These are phyloP conservation scores for Teunomyces cretensis DNA, from an alignment of 805 yeast genomes.

Conservation along the genomic window DNA sequence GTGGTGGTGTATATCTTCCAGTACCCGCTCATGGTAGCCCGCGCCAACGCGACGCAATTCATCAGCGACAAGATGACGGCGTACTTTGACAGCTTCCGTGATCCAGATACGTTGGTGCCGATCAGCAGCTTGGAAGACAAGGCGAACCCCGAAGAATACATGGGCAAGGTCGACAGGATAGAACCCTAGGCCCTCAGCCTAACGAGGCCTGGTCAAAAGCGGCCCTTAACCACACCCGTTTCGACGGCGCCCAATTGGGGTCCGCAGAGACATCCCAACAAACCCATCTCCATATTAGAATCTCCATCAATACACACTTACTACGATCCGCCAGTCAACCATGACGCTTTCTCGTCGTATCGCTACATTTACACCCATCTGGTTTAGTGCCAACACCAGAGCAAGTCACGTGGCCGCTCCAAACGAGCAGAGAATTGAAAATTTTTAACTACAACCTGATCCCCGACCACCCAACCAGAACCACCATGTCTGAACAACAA, in stretches of 20 bases:
- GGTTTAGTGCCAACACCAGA: not conserved
- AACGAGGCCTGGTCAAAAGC: too few relatives aligned
- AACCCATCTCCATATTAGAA: too few relatives aligned
- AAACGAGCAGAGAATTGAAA: conserved; percentile 5
- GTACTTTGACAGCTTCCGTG: not conserved
- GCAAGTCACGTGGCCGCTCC: not conserved
- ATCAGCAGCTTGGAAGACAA: not conserved
- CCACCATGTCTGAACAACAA: conserved; percentile 25
- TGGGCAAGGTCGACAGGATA: not conserved
- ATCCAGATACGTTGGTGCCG: not conserved
- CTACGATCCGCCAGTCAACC: too few relatives aligned
- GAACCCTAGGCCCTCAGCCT: too few relatives aligned
- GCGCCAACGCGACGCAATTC: not conserved
- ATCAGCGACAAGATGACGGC: not conserved
- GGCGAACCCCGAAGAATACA: not conserved
- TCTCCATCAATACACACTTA: too few relatives aligned
- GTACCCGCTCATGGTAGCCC: not conserved
- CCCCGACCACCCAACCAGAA: not conserved
- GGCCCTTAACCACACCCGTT: too few relatives aligned
- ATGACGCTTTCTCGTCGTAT: too few relatives aligned
- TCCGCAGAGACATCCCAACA: too few relatives aligned
- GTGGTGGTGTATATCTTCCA: not conserved
- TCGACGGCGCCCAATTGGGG: too few relatives aligned
- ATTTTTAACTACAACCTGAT: not conserved
- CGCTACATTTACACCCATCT: too few relatives aligned